A percentile compares a stretch with the other conserved stretches of the same genome.
Conservation (phyloP, 2,329 filamentous ascomycete genomes). For the Lachnum nothofagi region DNA sequence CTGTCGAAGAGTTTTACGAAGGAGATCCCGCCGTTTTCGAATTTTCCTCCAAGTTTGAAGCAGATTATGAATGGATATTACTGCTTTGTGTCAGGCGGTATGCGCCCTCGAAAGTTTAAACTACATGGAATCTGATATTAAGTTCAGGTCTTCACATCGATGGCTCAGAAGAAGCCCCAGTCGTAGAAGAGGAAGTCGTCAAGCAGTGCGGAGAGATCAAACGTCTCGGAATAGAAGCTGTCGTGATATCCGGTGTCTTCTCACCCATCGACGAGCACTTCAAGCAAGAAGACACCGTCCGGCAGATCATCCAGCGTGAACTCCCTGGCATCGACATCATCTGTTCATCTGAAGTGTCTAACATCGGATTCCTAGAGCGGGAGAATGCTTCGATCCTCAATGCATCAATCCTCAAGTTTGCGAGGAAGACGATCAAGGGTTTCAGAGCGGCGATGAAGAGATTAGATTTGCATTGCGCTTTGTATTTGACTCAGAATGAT, state of each 20-base stretch:
- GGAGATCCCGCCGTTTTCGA: conserved; percentile 44
- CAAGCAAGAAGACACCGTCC: conserved; percentile 46
- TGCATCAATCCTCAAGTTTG: conserved; percentile 54
- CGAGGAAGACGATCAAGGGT: conserved; percentile 48
- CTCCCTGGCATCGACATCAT: conserved; percentile 44
- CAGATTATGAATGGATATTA: conserved; percentile 44
- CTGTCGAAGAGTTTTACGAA: conserved; percentile 42
- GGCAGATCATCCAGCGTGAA: conserved; percentile 42
- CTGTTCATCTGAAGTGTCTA: conserved; percentile 45
- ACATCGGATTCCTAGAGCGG: conserved; percentile 45
- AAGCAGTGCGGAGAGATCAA: conserved; percentile 18
- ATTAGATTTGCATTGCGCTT: conserved; percentile 40
- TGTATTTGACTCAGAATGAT: conserved; percentile 58
- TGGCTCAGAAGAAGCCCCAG: conserved; percentile 37
- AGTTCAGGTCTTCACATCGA: conserved; percentile 16
- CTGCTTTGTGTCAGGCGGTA: conserved; percentile 44
- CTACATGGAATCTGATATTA: not conserved
- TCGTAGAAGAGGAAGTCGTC: conserved; percentile 35
- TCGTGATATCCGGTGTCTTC: conserved; percentile 53
- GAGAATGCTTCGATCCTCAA: conserved; percentile 62
- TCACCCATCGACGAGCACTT: conserved; percentile 50
- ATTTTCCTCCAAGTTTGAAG: conserved; percentile 42
- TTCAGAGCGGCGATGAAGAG: conserved; percentile 48
- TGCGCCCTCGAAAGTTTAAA: not conserved
- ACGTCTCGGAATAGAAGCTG: conserved; percentile 34